phyloP scores from a whole-genome alignment of 345 rosid genomes.

The Salix caprea region DNA sequence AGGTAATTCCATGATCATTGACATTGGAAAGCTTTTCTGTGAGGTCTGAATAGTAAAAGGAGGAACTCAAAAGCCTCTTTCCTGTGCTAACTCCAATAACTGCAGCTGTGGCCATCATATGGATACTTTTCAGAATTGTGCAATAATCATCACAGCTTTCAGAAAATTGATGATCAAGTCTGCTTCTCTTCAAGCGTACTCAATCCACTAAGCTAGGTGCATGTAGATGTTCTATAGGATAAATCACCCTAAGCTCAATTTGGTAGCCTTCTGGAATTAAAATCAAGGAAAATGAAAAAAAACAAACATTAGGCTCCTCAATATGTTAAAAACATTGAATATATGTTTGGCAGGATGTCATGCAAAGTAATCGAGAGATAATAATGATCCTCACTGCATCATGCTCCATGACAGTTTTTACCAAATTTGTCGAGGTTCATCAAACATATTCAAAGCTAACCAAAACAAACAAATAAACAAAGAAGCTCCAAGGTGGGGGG shows the following conservation, averaged over 20 bases:
- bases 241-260: slow-evolving; percentile 8
- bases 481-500: background rate
- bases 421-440: background rate
- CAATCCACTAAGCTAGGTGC: slow-evolving; percentile 5
- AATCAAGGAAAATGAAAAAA: background rate
- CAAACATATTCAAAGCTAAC: background rate
- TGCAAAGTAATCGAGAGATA: background rate
- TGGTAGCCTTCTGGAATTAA: slow-evolving; percentile 12
- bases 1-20: slow-evolving; percentile 44
- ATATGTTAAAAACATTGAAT: background rate
- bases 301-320: background rate
- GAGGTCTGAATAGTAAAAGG: slow-evolving; percentile 52
- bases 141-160: slow-evolving; percentile 30
- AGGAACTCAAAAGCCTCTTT: slow-evolving; percentile 69
- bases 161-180: slow-evolving; percentile 17
- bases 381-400: background rate
- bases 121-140: slow-evolving; percentile 19
- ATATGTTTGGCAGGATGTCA: background rate
- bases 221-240: background rate
- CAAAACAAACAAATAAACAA: background rate
- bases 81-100: slow-evolving; percentile 75
- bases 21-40: slow-evolving; percentile 43
- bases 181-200: slow-evolving; percentile 12
- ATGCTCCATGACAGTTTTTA: background rate
- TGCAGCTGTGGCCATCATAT: slow-evolving; percentile 77